phyloP scores from a whole-genome alignment of 225 moss, liverwort and hornwort genomes.

The Takakia lepidozioides region DNA sequence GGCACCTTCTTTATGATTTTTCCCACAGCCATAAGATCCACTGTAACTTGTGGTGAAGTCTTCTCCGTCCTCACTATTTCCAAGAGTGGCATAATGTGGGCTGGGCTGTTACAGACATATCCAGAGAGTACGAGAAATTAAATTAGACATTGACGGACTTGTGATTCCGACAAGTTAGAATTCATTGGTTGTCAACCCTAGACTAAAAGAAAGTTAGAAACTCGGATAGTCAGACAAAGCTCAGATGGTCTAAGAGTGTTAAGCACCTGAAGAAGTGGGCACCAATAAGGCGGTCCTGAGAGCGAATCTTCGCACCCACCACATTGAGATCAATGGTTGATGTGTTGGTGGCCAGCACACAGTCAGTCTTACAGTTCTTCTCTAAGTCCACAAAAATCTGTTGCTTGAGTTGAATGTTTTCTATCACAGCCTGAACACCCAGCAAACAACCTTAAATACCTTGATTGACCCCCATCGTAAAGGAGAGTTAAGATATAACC shows the following conservation, averaged over 20 bases:
- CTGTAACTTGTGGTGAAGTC: conserved; percentile 87
- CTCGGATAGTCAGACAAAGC: too few species aligned
- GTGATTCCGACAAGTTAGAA: not conserved
- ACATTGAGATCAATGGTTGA: conserved; percentile 93
- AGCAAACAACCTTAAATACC: too few species aligned
- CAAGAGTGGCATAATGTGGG: conserved; percentile 93
- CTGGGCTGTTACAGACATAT: conserved; percentile 60
- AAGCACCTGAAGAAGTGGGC: conserved; percentile 99
- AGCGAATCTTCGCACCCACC: conserved; percentile 74
- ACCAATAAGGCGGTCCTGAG: conserved; percentile 80
- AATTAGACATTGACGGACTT: not conserved
- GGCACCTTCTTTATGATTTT: conserved; percentile 87
- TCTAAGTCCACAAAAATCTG: conserved; percentile 84
- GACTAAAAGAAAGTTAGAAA: too few species aligned
- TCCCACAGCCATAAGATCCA: conserved; percentile 86
- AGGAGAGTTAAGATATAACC: too few species aligned
- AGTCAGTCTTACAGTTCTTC: conserved; percentile 59
- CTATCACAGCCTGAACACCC: conserved; percentile 99
- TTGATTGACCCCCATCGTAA: too few species aligned
- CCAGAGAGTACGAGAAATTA: not conserved
- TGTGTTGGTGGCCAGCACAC: conserved; percentile 85
- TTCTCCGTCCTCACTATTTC: conserved; percentile 96
- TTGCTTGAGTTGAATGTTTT: conserved; percentile 91
- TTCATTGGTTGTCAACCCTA: too few species aligned
- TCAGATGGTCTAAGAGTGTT: too few species aligned